Percentiles rank a stretch among this genome's conserved stretches.
These are phyloP conservation scores for Isatis tinctoria DNA, from an alignment of 345 rosid species.

Conservation along the genomic window DNA sequence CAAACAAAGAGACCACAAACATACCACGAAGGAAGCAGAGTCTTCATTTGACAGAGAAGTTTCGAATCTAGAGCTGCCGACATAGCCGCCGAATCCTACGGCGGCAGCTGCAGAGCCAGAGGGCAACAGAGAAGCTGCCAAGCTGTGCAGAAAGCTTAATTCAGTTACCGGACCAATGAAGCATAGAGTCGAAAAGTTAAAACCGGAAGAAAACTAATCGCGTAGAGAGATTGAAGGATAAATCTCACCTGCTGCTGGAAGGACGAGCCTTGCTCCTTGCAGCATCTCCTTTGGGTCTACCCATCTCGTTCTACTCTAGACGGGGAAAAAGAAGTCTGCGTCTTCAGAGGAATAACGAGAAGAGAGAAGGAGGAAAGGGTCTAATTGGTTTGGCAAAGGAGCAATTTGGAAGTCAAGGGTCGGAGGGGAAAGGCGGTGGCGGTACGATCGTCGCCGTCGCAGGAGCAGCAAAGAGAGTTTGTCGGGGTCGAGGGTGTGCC, in stretches of 20 bases:
- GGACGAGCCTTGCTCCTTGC: constrained; percentile 82
- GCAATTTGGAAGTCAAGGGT: not conserved
- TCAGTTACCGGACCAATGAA: not conserved
- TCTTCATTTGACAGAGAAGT: constrained; percentile 48
- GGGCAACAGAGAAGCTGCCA: constrained; percentile 75
- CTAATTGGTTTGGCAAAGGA: constrained; percentile 3
- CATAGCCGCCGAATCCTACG: constrained; percentile 87
- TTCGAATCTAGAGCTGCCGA: constrained; percentile 76
- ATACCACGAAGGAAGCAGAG: constrained; percentile 43
- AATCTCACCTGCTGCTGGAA: constrained; percentile 84
- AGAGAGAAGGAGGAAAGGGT: not conserved
- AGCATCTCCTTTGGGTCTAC: constrained; percentile 77
- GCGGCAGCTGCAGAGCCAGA: constrained; percentile 54
- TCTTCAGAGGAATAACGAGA: not conserved
- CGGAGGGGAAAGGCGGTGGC: constrained; percentile 22
- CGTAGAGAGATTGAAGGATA: not conserved
- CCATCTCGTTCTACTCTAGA: constrained; percentile 41
- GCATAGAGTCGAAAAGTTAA: not conserved
- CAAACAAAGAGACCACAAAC: not conserved
- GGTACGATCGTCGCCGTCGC: constrained; percentile 22
- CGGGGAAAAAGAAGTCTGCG: not conserved
- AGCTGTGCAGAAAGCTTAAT: constrained; percentile 35
- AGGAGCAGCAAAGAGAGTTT: not conserved
- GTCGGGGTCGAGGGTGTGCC: not conserved
- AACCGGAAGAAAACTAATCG: not conserved